These are phyloP conservation scores for Pyricularia sp. DNA, from an alignment of 2,329 filamentous ascomycete genomes.

Conservation along the genomic window DNA sequence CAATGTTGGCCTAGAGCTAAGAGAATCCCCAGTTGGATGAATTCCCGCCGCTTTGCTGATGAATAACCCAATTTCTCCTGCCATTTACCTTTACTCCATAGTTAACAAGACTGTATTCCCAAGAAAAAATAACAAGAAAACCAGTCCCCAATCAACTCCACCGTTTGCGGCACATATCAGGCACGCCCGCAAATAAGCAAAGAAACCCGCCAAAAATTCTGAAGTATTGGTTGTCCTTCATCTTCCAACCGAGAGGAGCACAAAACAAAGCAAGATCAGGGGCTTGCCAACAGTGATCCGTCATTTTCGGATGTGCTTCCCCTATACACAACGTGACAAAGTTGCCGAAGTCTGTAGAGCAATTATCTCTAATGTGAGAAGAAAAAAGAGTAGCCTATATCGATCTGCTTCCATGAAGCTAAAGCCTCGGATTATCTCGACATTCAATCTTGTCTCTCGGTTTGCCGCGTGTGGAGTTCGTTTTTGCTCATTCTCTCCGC, in stretches of 20 bases:
- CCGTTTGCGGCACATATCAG: background rate
- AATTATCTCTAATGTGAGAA: background rate
- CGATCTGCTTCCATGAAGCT: too few species aligned
- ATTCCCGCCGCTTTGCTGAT: background rate
- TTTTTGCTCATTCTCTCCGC: slow-evolving; percentile 27
- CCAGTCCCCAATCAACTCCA: background rate
- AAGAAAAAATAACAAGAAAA: background rate
- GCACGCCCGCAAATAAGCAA: background rate
- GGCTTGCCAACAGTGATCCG: background rate
- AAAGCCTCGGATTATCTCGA: background rate
- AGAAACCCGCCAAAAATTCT: background rate
- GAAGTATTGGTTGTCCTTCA: background rate
- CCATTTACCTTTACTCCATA: background rate
- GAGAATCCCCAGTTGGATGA: background rate
- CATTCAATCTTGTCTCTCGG: background rate
- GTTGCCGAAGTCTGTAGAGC: background rate
- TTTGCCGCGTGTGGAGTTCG: background rate
- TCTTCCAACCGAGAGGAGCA: background rate
- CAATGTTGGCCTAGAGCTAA: background rate
- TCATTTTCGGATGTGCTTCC: background rate
- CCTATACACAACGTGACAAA: background rate
- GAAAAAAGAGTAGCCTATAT: background rate
- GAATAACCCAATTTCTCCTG: background rate
- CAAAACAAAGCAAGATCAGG: background rate
- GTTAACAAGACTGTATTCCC: slow-evolving; percentile 1